These are phyloP conservation scores for Datura wrightii DNA, from an alignment of 257 asterid species.

Conservation along the genomic window DNA sequence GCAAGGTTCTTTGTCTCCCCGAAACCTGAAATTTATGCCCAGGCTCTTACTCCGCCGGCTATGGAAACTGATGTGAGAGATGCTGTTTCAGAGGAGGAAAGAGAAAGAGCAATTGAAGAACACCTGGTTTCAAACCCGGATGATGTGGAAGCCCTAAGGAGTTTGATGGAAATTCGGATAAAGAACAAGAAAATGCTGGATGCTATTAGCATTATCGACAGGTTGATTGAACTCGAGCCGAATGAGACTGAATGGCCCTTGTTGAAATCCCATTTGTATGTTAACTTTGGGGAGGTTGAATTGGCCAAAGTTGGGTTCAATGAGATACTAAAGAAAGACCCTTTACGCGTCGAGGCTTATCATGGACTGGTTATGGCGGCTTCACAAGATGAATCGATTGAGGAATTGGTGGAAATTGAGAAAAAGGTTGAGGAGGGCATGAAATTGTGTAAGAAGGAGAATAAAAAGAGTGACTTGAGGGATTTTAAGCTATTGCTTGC, in stretches of 20 bases:
- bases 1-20: constrained; percentile 24
- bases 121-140: constrained; percentile 55
- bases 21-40: constrained; percentile 41
- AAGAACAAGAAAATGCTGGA: constrained; percentile 62
- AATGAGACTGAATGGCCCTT: constrained; percentile 83
- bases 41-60: constrained; percentile 15
- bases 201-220: constrained; percentile 63
- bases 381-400: constrained; percentile 58
- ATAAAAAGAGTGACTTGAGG: constrained; percentile 59
- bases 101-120: constrained; percentile 56
- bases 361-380: constrained; percentile 87
- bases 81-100: constrained; percentile 48
- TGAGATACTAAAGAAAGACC: constrained; percentile 69
- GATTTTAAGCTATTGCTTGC: constrained; percentile 88
- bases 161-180: constrained; percentile 72
- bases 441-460: constrained; percentile 63
- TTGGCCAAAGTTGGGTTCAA: constrained; percentile 64
- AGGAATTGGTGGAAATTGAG: constrained; percentile 57
- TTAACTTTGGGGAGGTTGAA: constrained; percentile 59
- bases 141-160: constrained; percentile 57
- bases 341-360: constrained; percentile 81
- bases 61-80: constrained; percentile 47
- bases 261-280: constrained; percentile 76
- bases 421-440: constrained; percentile 58
- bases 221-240: constrained; percentile 68